phyloP scores from a whole-genome alignment of 1,139 yeast genomes.

The Yamadazyma sp. region DNA sequence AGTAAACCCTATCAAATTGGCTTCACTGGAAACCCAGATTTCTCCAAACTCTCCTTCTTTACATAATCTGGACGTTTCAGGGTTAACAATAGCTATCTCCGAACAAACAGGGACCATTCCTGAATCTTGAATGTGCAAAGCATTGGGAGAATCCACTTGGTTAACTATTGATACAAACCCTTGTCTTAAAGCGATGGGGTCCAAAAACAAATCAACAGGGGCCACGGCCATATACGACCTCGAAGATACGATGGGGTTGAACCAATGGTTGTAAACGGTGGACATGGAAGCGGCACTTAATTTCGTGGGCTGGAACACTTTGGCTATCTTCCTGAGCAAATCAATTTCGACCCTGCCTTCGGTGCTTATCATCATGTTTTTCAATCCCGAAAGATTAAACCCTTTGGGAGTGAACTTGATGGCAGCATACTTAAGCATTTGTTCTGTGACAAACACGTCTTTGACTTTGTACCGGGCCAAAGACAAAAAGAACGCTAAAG shows the following conservation, averaged over 20 bases:
- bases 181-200: slow-evolving; percentile 83
- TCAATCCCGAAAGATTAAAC: slow-evolving; percentile 60
- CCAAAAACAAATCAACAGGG: slow-evolving; percentile 83
- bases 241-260: slow-evolving; percentile 83
- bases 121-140: slow-evolving; percentile 83
- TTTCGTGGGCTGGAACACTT: slow-evolving; percentile 63
- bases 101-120: slow-evolving; percentile 97
- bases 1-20: slow-evolving; percentile 65
- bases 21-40: slow-evolving; percentile 94
- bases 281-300: slow-evolving; percentile 72
- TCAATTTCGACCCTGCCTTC: slow-evolving; percentile 72
- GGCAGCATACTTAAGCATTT: slow-evolving; percentile 78
- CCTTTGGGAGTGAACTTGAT: slow-evolving; percentile 64
- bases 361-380: slow-evolving; percentile 82
- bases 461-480: slow-evolving; percentile 78
- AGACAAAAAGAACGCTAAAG: slow-evolving; percentile 69
- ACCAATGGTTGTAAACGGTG: slow-evolving; percentile 72
- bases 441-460: slow-evolving; percentile 83
- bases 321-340: slow-evolving; percentile 58
- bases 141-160: slow-evolving; percentile 65
- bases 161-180: slow-evolving; percentile 83
- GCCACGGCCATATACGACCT: slow-evolving; percentile 88
- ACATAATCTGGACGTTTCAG: slow-evolving; percentile 80
- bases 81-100: slow-evolving; percentile 91
- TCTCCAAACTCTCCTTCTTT: slow-evolving; percentile 95